Percentiles rank a stretch among this genome's conserved stretches.
Evolutionary conservation across 1,139 yeast species (phyloP).

Genomic region (Yamadazyma trypodendri): DNA sequence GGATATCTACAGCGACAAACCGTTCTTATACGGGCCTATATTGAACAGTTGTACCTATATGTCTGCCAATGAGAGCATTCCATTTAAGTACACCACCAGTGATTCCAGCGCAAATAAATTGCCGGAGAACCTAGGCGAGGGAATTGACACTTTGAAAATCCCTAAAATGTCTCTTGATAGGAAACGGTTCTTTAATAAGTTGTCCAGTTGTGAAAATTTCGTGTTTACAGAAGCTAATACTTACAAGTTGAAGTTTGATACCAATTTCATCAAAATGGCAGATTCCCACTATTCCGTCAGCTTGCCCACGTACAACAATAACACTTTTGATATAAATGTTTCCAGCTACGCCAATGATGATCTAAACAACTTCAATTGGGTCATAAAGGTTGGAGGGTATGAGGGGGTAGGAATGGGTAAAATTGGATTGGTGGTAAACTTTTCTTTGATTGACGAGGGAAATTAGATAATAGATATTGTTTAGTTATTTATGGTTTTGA

Average conservation of each 20-base stretch:
- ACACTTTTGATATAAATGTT: constrained; percentile 42
- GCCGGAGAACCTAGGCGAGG: constrained; percentile 23
- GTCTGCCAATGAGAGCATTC: constrained; percentile 18
- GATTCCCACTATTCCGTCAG: constrained; percentile 43
- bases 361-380: constrained; percentile 46
- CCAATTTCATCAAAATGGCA: constrained; percentile 39
- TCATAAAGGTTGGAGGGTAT: constrained; percentile 37
- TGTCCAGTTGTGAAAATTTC: constrained; percentile 31
- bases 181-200: constrained; percentile 32
- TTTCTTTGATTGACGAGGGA: constrained; percentile 37
- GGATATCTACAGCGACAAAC: constrained; percentile 57
- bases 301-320: constrained; percentile 39
- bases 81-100: constrained; percentile 12
- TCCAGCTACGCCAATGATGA: constrained; percentile 41
- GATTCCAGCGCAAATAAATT: constrained; percentile 14
- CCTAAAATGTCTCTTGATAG: constrained; percentile 30
- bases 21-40: constrained; percentile 64
- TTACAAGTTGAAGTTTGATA: constrained; percentile 39
- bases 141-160: constrained; percentile 21
- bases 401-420: constrained; percentile 39
- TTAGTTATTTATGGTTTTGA: neutral
- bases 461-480: neutral
- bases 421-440: constrained; percentile 40
- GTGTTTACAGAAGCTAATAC: constrained; percentile 24
- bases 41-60: constrained; percentile 54